These are phyloP conservation scores for Alternaria angustiovoidea DNA, from an alignment of 2,329 filamentous ascomycete genomes.

Conservation along the genomic window DNA sequence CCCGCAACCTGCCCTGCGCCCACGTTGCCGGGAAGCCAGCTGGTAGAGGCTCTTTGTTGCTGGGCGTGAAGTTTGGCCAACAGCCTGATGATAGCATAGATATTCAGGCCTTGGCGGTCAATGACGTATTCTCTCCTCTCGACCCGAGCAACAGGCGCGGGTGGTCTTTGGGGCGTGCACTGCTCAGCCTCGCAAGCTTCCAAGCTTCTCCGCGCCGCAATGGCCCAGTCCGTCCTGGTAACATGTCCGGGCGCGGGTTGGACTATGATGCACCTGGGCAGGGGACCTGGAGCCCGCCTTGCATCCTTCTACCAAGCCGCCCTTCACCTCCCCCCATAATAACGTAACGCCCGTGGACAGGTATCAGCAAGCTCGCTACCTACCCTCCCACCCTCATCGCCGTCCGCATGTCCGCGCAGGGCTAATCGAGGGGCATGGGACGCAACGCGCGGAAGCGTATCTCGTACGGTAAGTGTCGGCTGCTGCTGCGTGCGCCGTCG, in stretches of 20 bases:
- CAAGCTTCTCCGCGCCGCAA: slow-evolving; percentile 7
- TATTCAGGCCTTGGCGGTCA: not conserved
- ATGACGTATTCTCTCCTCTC: slow-evolving; percentile 1
- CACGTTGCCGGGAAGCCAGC: slow-evolving; percentile 10
- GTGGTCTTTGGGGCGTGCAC: not conserved
- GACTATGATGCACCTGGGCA: slow-evolving; percentile 15
- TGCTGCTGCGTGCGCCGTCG: slow-evolving; percentile 1
- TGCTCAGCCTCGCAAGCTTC: not conserved
- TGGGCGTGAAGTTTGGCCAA: not conserved
- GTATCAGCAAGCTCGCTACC: not conserved
- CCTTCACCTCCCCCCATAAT: not conserved
- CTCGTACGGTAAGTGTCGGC: slow-evolving; percentile 57
- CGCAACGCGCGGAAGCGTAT: slow-evolving; percentile 63
- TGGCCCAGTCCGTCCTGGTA: slow-evolving; percentile 11
- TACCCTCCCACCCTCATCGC: not conserved
- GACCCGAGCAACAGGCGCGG: not conserved
- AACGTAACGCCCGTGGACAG: not conserved
- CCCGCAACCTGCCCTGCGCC: slow-evolving; percentile 1
- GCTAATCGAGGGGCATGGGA: slow-evolving; percentile 52
- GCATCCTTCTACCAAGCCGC: slow-evolving; percentile 11
- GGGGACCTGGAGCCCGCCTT: slow-evolving; percentile 7
- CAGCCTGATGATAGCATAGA: not conserved
- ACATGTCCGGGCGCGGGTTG: slow-evolving; percentile 10
- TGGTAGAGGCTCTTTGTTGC: not conserved
- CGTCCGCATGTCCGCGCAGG: slow-evolving; percentile 28